Evolutionary conservation across 192 early-diverging fungal species (phyloP).

Genomic region (Rhizoclosmatium sp.): DNA sequence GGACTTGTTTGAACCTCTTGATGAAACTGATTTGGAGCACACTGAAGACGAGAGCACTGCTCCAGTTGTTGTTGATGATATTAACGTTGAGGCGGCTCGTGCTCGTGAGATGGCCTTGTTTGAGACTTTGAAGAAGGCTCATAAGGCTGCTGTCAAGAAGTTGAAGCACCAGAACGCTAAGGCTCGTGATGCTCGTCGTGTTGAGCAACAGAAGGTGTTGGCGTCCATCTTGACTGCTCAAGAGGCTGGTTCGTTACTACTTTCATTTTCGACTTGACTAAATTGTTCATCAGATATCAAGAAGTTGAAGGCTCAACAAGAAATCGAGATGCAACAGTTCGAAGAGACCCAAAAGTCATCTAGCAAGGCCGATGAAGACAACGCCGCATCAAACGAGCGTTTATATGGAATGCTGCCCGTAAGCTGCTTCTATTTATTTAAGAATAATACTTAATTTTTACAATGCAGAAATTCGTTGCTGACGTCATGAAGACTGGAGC

Average conservation of each 20-base stretch:
- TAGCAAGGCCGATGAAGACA: conserved; percentile 52
- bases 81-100: conserved; percentile 27
- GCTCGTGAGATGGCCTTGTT: conserved; percentile 31
- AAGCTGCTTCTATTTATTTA: background rate
- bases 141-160: conserved; percentile 28
- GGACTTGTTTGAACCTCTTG: conserved; percentile 12
- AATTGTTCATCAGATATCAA: conserved; percentile 37
- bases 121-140: conserved; percentile 32
- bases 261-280: background rate
- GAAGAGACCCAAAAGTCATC: conserved; percentile 47
- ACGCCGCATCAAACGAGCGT: conserved; percentile 50
- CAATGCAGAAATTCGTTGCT: conserved; percentile 47
- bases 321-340: conserved; percentile 52
- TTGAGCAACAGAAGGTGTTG: conserved; percentile 20
- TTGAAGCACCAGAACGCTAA: conserved; percentile 25
- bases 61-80: conserved; percentile 25
- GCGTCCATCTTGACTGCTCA: conserved; percentile 28
- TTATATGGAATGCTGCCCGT: conserved; percentile 55
- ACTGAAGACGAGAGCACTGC: background rate
- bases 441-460: background rate
- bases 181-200: conserved; percentile 11
- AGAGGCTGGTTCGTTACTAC: conserved; percentile 23
- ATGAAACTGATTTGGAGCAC: conserved; percentile 19
- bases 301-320: conserved; percentile 50
- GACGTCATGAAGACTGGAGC: conserved; percentile 55